These are phyloP conservation scores for Tardiomyces depauwii DNA, from an alignment of 1,139 yeast species.

Conservation along the genomic window DNA sequence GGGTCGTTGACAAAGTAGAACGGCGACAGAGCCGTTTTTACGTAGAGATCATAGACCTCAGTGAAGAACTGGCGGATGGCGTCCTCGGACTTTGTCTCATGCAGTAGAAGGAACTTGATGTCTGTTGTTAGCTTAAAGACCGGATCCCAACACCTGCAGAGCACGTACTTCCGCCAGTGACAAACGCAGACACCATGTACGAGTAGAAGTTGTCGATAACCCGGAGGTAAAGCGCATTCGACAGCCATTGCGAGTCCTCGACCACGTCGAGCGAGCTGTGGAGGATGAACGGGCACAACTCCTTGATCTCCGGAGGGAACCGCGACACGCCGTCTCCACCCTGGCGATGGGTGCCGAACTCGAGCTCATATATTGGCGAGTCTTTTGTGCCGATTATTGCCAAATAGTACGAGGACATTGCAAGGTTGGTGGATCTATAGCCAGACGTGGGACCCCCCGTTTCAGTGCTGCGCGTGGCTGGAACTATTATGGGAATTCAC, in stretches of 20 bases:
- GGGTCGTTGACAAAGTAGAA: constrained; percentile 72
- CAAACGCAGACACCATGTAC: constrained; percentile 63
- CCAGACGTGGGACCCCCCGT: not conserved
- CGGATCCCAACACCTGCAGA: not conserved
- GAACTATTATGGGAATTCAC: too few relatives aligned
- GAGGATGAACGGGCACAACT: constrained; percentile 75
- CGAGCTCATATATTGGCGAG: constrained; percentile 78
- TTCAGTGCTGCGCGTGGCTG: not conserved
- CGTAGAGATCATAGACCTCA: constrained; percentile 80
- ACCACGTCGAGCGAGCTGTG: constrained; percentile 83
- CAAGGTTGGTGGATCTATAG: not conserved
- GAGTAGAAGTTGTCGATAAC: constrained; percentile 82
- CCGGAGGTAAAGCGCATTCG: constrained; percentile 55
- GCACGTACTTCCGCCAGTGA: constrained; percentile 58
- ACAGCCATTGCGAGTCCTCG: constrained; percentile 80
- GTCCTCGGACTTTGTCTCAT: constrained; percentile 57
- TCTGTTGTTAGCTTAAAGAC: constrained; percentile 18
- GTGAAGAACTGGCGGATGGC: constrained; percentile 71
- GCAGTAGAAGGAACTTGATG: constrained; percentile 68
- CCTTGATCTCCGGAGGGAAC: constrained; percentile 62
- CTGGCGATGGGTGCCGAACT: constrained; percentile 64
- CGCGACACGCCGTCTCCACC: constrained; percentile 44
- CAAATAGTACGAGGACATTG: constrained; percentile 64
- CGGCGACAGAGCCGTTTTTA: constrained; percentile 77
- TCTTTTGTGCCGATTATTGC: constrained; percentile 84